Percentiles rank a stretch among this genome's conserved stretches.
Evolutionary conservation across 352 stramenopile genomes (phyloP).

Genomic region (Lagenidium giganteum): DNA sequence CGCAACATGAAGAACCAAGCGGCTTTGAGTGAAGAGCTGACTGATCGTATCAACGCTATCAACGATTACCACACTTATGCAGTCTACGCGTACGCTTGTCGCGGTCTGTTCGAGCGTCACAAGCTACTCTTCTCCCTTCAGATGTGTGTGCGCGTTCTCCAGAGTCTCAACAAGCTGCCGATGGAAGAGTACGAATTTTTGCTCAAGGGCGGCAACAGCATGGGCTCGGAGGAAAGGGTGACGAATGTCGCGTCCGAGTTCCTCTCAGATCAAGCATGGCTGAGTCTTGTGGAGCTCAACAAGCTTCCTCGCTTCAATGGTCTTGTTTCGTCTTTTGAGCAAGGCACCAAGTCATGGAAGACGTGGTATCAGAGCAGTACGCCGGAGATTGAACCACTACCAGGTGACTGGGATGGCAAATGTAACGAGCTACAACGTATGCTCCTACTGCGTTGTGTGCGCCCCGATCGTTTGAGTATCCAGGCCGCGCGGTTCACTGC

Average conservation of each 20-base stretch:
- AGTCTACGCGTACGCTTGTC: slow-evolving; percentile 94
- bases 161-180: slow-evolving; percentile 89
- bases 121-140: slow-evolving; percentile 96
- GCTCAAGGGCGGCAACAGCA: slow-evolving; percentile 81
- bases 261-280: slow-evolving; percentile 80
- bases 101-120: slow-evolving; percentile 94
- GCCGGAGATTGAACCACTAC: slow-evolving; percentile 89
- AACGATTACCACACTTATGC: slow-evolving; percentile 95
- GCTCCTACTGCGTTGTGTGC: slow-evolving; percentile 91
- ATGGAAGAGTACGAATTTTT: slow-evolving; percentile 94
- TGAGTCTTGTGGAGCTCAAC: slow-evolving; percentile 91
- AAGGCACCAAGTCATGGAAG: slow-evolving; percentile 76
- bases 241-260: slow-evolving; percentile 87
- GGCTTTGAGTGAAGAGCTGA: slow-evolving; percentile 78
- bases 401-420: slow-evolving; percentile 91
- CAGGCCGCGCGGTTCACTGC: slow-evolving; percentile 89
- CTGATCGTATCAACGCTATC: slow-evolving; percentile 88
- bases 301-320: slow-evolving; percentile 87
- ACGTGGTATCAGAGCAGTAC: slow-evolving; percentile 79
- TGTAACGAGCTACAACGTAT: slow-evolving; percentile 93
- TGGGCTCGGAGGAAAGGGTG: slow-evolving; percentile 59
- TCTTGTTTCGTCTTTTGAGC: slow-evolving; percentile 89
- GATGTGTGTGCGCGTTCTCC: slow-evolving; percentile 90
- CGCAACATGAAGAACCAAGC: slow-evolving; percentile 77
- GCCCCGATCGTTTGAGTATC: slow-evolving; percentile 89